Evolutionary conservation across 805 yeast genomes (phyloP), one percentile per base, ranked within the genome.

Genomic region (Starmerella bacillaris): DNA sequence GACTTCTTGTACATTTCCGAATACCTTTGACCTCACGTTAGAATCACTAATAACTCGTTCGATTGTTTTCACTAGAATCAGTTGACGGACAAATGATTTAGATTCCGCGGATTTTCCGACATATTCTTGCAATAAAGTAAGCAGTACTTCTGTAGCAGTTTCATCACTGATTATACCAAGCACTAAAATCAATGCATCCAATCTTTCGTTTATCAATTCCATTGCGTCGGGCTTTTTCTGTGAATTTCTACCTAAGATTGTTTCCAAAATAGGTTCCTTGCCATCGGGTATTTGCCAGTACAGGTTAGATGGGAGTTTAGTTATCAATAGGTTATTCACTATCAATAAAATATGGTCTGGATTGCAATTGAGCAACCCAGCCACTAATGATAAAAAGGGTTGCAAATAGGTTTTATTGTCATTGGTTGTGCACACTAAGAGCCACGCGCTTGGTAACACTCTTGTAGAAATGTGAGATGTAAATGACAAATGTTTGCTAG

Each of bases 1-100:
- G 30, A 77, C 61, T 31, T 74, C 78, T 2, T 55, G 54, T 0
- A 83, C 74, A 2, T 73, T 64, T 26, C 60, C 60, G 5, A 73
- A 63, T 19, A 76, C 49, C 30, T 61, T 62, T 6, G 72, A 69
- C 40, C 69, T 75, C 48, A 75, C 72, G 12, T 19, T 18, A 2
- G 24, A 27, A 20, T 42, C 39, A 5, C 27, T 29, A 2, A 37
- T 17, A 8, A 44, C 28, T 12, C 30, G 11, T 27, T 44, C 48
- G 2, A 40, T 34, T 1, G 37, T 22, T 21, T 43, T 45, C 18
- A 36, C n/a, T 6, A 32, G 31, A 12, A 5, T 64, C 44, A 35
- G 70, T 4, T 8, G 3, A 17, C 4, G 21, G 21, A 29, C 20
- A 29, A 18, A 12, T 7, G 6, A 6, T 18, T 26, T 26, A 7